Evolutionary conservation across 129 eudicot species (phyloP).

Genomic region (Helichrysum umbraculigerum): DNA sequence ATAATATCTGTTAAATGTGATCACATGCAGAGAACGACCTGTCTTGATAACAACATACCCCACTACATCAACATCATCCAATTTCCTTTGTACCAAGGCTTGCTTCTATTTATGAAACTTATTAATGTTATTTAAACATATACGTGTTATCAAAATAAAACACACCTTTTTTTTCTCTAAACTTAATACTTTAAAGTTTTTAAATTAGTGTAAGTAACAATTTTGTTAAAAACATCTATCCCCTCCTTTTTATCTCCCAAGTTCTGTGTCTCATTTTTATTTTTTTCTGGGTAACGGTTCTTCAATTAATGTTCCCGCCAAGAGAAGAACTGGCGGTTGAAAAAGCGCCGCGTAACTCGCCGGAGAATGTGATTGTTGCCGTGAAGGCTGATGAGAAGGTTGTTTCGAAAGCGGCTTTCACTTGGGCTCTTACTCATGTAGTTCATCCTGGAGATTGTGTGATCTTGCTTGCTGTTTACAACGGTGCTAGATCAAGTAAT

Average conservation of each 20-base stretch:
- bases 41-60: constrained; percentile 30
- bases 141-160: neutral
- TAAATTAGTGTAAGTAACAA: too few relatives aligned
- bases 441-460: constrained; percentile 73
- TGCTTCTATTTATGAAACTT: constrained; percentile 6
- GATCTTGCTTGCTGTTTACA: constrained; percentile 64
- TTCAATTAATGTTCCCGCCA: constrained; percentile 65
- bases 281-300: constrained; percentile 9
- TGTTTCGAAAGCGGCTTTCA: constrained; percentile 60
- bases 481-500: constrained; percentile 42
- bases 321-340: constrained; percentile 22
- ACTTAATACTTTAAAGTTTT: too few relatives aligned
- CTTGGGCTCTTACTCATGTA: constrained; percentile 86
- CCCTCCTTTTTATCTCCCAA: neutral
- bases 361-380: constrained; percentile 72
- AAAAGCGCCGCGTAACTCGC: constrained; percentile 17
- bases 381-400: constrained; percentile 72
- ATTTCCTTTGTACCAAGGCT: constrained; percentile 16
- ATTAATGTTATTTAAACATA: neutral
- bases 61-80: constrained; percentile 26
- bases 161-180: too few relatives aligned
- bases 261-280: neutral
- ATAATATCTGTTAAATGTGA: constrained; percentile 32
- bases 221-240: neutral
- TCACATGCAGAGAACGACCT: constrained; percentile 39